Evolutionary conservation across 2,329 filamentous ascomycete species (phyloP).

Genomic region (Bisporella sp.): DNA sequence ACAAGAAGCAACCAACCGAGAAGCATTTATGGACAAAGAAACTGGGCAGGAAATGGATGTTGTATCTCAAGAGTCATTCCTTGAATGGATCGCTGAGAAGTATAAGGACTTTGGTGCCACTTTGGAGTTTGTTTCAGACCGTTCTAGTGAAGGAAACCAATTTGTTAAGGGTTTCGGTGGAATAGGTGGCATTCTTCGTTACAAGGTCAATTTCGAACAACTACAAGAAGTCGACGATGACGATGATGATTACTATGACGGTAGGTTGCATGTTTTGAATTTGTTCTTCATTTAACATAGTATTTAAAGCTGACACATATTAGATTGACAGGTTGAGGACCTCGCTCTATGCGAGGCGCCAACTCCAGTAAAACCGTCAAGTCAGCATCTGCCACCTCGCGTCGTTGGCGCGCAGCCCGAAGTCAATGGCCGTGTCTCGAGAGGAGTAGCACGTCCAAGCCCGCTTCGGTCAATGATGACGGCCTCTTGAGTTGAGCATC

Average conservation of each 20-base stretch:
- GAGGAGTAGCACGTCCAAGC: slow-evolving; percentile 47
- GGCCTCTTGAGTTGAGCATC: slow-evolving; percentile 30
- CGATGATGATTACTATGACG: slow-evolving; percentile 88
- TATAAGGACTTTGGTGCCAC: slow-evolving; percentile 97
- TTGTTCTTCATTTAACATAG: not conserved
- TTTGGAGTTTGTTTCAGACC: slow-evolving; percentile 95
- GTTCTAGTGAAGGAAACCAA: slow-evolving; percentile 97
- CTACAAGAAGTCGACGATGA: slow-evolving; percentile 86
- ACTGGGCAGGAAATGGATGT: slow-evolving; percentile 98
- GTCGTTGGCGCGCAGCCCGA: slow-evolving; percentile 36
- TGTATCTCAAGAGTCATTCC: slow-evolving; percentile 77
- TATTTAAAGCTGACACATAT: slow-evolving; percentile 9
- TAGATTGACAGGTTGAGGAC: slow-evolving; percentile 85
- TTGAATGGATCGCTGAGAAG: slow-evolving; percentile 99
- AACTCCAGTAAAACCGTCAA: slow-evolving; percentile 52
- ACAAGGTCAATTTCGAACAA: slow-evolving; percentile 99
- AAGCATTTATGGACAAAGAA: slow-evolving; percentile 89
- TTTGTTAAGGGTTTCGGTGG: slow-evolving; percentile 99
- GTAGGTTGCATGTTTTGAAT: slow-evolving; percentile 26
- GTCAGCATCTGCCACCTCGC: slow-evolving; percentile 35
- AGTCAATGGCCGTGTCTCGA: slow-evolving; percentile 28
- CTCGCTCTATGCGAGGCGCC: slow-evolving; percentile 83
- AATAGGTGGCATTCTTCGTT: slow-evolving; percentile 92
- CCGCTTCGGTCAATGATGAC: slow-evolving; percentile 63
- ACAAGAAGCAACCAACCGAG: slow-evolving; percentile 68